Percentiles rank a stretch among this genome's conserved stretches.
These are phyloP conservation scores for Cladobotryum protrusum DNA, from an alignment of 2,329 filamentous ascomycete species.

Conservation along the genomic window DNA sequence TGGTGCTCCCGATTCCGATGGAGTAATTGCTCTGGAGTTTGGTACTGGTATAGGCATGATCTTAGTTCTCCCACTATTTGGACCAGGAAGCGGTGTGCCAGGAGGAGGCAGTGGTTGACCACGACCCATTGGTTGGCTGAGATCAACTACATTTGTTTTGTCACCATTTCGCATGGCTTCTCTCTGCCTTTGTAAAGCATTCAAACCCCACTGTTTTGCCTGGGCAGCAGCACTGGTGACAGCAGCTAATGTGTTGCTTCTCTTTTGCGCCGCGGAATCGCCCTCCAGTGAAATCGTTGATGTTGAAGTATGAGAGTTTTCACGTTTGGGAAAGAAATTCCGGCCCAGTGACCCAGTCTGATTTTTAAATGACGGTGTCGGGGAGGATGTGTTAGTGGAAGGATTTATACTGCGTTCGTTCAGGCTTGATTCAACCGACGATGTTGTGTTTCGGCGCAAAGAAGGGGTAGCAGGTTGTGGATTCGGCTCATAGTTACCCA, in stretches of 20 bases:
- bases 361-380: conserved; percentile 33
- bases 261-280: conserved; percentile 33
- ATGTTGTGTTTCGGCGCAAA: conserved; percentile 32
- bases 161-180: conserved; percentile 33
- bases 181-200: conserved; percentile 47
- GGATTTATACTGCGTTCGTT: conserved; percentile 17
- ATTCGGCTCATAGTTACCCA: conserved; percentile 27
- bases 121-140: conserved; percentile 68
- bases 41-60: conserved; percentile 52
- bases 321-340: conserved; percentile 34
- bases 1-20: conserved; percentile 25
- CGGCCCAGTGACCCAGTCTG: conserved; percentile 35
- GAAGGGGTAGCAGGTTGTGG: conserved; percentile 18
- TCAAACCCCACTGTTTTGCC: conserved; percentile 55
- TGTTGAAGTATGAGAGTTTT: conserved; percentile 30
- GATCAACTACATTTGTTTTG: conserved; percentile 33
- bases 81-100: conserved; percentile 66
- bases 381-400: conserved; percentile 25
- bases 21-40: conserved; percentile 57
- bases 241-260: conserved; percentile 46
- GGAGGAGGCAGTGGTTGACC: conserved; percentile 77
- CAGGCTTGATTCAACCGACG: conserved; percentile 29
- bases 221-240: conserved; percentile 50
- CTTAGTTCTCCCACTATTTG: conserved; percentile 55
- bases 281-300: conserved; percentile 31